Percentiles rank a stretch among this genome's conserved stretches.
phyloP scores from a whole-genome alignment of 179 eudicot species.

The Beta macrorhiza region DNA sequence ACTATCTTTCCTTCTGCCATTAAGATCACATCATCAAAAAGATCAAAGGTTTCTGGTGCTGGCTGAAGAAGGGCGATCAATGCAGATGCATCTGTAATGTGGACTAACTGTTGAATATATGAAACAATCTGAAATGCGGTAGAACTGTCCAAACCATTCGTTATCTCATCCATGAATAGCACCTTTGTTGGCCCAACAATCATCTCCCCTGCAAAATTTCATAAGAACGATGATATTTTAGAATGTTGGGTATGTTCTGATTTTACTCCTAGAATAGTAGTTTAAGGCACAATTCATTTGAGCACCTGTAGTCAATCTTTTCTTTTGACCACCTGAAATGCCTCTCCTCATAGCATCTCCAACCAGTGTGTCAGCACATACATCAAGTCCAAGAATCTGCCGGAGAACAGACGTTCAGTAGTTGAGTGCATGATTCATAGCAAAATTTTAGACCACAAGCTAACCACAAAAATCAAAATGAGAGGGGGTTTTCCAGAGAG shows the following conservation, averaged over 20 bases:
- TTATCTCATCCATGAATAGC: slow-evolving; percentile 83
- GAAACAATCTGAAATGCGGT: slow-evolving; percentile 82
- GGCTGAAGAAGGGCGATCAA: slow-evolving; percentile 82
- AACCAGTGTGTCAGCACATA: slow-evolving; percentile 66
- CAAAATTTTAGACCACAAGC: neutral
- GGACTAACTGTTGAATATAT: slow-evolving; percentile 71
- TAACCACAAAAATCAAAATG: slow-evolving; percentile 4
- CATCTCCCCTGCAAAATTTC: slow-evolving; percentile 65
- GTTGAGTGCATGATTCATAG: slow-evolving; percentile 3
- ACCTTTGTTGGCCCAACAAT: slow-evolving; percentile 83
- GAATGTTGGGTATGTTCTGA: neutral
- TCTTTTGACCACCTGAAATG: slow-evolving; percentile 91
- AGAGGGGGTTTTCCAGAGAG: slow-evolving; percentile 9
- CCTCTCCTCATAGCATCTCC: slow-evolving; percentile 94
- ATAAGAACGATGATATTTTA: slow-evolving; percentile 11
- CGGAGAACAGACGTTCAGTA: slow-evolving; percentile 5
- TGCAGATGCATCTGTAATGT: slow-evolving; percentile 68
- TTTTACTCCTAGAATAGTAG: neutral
- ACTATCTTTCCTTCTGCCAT: slow-evolving; percentile 83
- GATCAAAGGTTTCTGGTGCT: slow-evolving; percentile 75
- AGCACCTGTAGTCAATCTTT: slow-evolving; percentile 83
- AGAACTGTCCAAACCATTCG: slow-evolving; percentile 89
- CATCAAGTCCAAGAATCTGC: slow-evolving; percentile 85
- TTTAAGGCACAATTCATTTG: neutral
- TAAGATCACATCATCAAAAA: slow-evolving; percentile 76